phyloP scores from a whole-genome alignment of 495 filamentous ascomycete genomes.

The Lasiosphaeris hirsuta region DNA sequence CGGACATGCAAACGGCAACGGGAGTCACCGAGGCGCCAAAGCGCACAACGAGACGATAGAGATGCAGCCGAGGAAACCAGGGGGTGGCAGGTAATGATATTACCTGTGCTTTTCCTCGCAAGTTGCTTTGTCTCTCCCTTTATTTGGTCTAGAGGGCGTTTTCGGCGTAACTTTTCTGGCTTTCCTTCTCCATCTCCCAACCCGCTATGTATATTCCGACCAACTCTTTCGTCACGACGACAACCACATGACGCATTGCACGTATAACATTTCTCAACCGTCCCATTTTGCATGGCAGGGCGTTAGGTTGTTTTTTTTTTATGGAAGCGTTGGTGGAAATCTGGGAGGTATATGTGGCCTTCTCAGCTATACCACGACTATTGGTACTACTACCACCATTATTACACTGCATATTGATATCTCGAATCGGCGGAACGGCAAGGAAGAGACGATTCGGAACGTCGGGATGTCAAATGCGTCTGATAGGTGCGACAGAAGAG shows the following conservation, averaged over 20 bases:
- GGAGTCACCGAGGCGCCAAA: slow-evolving; percentile 15
- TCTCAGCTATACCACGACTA: neutral
- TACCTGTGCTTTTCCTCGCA: neutral
- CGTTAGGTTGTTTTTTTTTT: neutral
- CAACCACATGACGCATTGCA: neutral
- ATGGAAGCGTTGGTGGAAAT: neutral
- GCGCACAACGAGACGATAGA: slow-evolving; percentile 41
- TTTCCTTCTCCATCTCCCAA: neutral
- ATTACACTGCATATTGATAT: too few species aligned
- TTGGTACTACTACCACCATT: too few species aligned
- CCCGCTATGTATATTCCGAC: neutral
- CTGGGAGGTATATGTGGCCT: neutral
- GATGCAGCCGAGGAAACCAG: slow-evolving; percentile 38
- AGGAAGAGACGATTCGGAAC: too few species aligned
- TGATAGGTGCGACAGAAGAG: too few species aligned
- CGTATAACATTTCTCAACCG: too few species aligned
- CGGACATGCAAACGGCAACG: slow-evolving; percentile 16
- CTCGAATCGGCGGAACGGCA: too few species aligned
- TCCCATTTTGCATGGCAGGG: neutral
- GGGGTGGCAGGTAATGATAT: slow-evolving; percentile 23
- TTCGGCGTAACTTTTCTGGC: neutral
- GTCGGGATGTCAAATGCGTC: too few species aligned
- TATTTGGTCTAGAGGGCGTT: neutral
- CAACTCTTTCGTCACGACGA: neutral
- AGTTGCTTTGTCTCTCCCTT: slow-evolving; percentile 1